Percentiles rank a stretch among this genome's conserved stretches.
These are phyloP conservation scores for Amaranthus palmeri DNA, from an alignment of 148 eudicot genomes.

Conservation along the genomic window DNA sequence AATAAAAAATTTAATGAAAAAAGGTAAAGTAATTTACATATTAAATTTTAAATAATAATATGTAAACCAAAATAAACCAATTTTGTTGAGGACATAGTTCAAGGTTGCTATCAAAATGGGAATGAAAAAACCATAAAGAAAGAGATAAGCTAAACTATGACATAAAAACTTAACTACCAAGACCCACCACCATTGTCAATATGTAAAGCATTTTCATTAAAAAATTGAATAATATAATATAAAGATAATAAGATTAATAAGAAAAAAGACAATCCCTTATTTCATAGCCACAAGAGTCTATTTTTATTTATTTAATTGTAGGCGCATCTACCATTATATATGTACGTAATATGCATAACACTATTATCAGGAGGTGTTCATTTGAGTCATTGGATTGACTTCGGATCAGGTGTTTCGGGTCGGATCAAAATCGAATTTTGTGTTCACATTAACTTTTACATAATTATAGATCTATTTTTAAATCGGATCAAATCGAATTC, in stretches of 20 bases:
- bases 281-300: neutral
- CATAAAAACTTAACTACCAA: neutral
- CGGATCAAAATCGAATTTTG: too few species aligned
- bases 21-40: too few species aligned
- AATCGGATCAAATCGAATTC: too few species aligned
- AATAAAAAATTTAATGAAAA: too few species aligned
- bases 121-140: neutral
- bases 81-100: neutral
- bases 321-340: too few species aligned
- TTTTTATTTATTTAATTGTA: too few species aligned
- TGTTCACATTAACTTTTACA: too few species aligned
- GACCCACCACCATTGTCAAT: constrained; percentile 1
- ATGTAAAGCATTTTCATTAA: neutral
- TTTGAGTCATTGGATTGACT: too few species aligned
- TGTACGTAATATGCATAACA: too few species aligned
- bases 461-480: neutral
- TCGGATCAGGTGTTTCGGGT: too few species aligned
- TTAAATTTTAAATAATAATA: too few species aligned
- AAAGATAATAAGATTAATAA: neutral
- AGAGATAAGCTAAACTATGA: constrained; percentile 1
- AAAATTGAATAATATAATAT: neutral
- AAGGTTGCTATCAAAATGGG: neutral
- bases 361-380: too few species aligned
- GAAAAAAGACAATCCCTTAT: neutral
- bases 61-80: neutral